Base-by-base conservation (phyloP, 768 basidiomycete genomes). In the Pleurotus salmoneostramineus region DNA sequence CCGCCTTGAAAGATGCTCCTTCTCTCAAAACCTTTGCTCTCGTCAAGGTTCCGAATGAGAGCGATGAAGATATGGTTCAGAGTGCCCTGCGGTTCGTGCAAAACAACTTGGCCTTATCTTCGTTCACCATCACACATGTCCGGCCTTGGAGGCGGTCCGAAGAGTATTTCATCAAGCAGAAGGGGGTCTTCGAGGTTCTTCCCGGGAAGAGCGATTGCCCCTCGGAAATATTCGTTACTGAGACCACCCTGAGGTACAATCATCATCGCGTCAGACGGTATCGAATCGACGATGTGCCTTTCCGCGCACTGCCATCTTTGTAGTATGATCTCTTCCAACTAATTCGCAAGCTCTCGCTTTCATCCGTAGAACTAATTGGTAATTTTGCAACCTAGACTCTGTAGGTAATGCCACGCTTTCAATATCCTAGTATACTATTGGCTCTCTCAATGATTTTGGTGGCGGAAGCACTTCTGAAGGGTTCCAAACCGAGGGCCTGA, bases 401-500 rank as follows among this genome's bases (percentile, higher is more conserved):
- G 37, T 40, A 40, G 37, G 37, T 40, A 40, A 40, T n/a, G 37
- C 3, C 37, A 2, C 8, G 8, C 37, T 40, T 3, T 40, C 37
- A 40, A 40, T 40, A 43, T 55, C 40, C 40, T 37, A 56, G 15
- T 11, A 46, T 27, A 10, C 35, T 34, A 15, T 47, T 56, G 32
- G 37, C 44, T 31, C 47, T 46, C 15, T 45, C 31, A 47, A 47
- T 47, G 15, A 84, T 66, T 0, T 83, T 57, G 10, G 73, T 72
- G 1, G 72, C 71, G 59, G 71, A 59, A 0, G 74, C 72, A 5
- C 58, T 57, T 42, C 71, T 69, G 58, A 74, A 75, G 1, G 71
- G 60, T 47, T 77, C 75, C 59, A 73, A 65, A 63, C 75, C 84
- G 34, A 76, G 66, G 15, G 77, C 67, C 31, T 63, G 68, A 21